Percentiles rank a stretch among this genome's conserved stretches.
phyloP scores from a whole-genome alignment of 2,329 filamentous ascomycete genomes.

The Ascochyta viciae-villosae region DNA sequence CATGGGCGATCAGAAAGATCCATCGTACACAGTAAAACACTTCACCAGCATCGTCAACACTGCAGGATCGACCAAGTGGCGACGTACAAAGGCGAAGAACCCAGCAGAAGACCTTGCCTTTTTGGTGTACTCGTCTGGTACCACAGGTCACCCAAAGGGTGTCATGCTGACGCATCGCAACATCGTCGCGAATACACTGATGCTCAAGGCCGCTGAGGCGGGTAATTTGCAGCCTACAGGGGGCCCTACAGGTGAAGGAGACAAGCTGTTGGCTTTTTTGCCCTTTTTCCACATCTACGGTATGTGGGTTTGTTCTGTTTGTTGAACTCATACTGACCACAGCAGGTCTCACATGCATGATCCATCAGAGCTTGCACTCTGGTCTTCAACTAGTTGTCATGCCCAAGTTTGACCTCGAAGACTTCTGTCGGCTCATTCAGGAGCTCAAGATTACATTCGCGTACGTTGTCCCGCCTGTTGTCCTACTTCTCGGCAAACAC shows the following conservation, averaged over 20 bases:
- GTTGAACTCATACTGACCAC: constrained; percentile 5
- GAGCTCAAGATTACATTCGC: constrained; percentile 76
- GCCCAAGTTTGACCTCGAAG: constrained; percentile 80
- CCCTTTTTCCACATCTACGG: constrained; percentile 94
- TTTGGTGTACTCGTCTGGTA: constrained; percentile 87
- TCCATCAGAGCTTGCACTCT: constrained; percentile 71
- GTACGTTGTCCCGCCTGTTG: constrained; percentile 85
- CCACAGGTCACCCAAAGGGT: constrained; percentile 89
- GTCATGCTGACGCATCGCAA: constrained; percentile 87
- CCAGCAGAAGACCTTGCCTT: constrained; percentile 79
- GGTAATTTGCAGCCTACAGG: constrained; percentile 65
- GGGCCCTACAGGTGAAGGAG: constrained; percentile 67
- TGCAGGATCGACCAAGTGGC: constrained; percentile 64
- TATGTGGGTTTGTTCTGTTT: constrained; percentile 47
- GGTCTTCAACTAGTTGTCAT: constrained; percentile 75
- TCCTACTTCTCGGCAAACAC: constrained; percentile 80
- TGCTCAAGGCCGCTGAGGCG: constrained; percentile 52
- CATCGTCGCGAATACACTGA: constrained; percentile 73
- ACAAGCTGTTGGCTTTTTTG: constrained; percentile 78
- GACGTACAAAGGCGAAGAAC: constrained; percentile 61
- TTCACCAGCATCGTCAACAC: constrained; percentile 74
- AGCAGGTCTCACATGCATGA: constrained; percentile 71
- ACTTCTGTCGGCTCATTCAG: constrained; percentile 79
- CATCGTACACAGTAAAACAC: constrained; percentile 68
- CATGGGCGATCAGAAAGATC: constrained; percentile 73